A percentile compares a stretch with the other conserved stretches of the same genome.
Conservation (phyloP, 345 rosid genomes). For the Triadica sebifera region DNA sequence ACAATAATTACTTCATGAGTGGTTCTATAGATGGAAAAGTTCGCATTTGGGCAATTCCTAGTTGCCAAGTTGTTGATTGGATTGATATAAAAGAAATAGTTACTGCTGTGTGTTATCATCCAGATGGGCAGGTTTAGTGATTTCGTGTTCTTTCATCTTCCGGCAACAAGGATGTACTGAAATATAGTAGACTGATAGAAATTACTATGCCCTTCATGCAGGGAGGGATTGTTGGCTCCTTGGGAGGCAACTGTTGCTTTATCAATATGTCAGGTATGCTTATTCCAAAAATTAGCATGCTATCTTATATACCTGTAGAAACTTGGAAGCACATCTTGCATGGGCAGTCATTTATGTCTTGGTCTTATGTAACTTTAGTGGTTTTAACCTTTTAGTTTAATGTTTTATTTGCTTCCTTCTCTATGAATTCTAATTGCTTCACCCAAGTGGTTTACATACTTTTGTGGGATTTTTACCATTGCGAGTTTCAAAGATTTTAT, state of each 20-base stretch:
- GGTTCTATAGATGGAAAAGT: conserved; percentile 69
- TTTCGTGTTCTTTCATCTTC: not conserved
- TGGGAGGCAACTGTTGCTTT: conserved; percentile 57
- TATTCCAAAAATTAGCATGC: not conserved
- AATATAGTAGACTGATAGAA: not conserved
- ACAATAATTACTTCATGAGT: conserved; percentile 56
- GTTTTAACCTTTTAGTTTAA: not conserved
- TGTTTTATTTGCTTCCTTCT: not conserved
- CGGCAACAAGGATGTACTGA: not conserved
- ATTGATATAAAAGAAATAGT: conserved; percentile 64
- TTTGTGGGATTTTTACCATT: not conserved
- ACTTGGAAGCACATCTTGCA: not conserved
- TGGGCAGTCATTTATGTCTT: not conserved
- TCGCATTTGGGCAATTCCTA: conserved; percentile 65
- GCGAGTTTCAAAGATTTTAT: not conserved
- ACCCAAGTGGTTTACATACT: not conserved
- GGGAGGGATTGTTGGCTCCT: conserved; percentile 48
- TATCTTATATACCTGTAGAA: not conserved
- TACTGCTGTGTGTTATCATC: conserved; percentile 60
- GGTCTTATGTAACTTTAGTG: not conserved
- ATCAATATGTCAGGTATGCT: conserved; percentile 48
- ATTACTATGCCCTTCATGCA: conserved; percentile 9
- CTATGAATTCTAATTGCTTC: not conserved
- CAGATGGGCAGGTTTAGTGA: conserved; percentile 58
- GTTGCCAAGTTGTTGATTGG: conserved; percentile 57